phyloP scores from a whole-genome alignment of 331 rosid genomes.

The Malus hybrid region DNA sequence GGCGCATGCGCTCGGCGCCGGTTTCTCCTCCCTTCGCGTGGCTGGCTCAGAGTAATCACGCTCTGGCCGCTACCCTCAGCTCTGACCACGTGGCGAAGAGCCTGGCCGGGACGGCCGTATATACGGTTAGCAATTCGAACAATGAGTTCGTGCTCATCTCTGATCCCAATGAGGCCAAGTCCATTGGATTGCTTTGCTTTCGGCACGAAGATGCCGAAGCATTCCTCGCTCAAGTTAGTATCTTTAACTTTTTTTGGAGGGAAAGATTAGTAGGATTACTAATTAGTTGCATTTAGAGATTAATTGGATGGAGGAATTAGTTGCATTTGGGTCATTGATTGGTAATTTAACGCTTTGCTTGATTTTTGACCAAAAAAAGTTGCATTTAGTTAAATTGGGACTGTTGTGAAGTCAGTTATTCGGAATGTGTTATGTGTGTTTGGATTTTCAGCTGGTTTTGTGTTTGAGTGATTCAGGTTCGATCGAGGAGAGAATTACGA shows the following conservation, averaged over 20 bases:
- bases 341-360: neutral
- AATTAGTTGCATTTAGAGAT: neutral
- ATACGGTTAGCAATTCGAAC: conserved; percentile 83
- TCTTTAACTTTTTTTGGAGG: neutral
- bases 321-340: neutral
- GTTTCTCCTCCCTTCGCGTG: conserved; percentile 33
- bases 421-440: neutral
- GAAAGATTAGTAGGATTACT: neutral
- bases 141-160: conserved; percentile 93
- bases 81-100: conserved; percentile 66
- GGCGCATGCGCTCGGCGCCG: conserved; percentile 12
- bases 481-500: conserved; percentile 59
- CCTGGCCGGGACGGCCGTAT: conserved; percentile 79
- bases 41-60: conserved; percentile 41
- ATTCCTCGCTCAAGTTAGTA: conserved; percentile 71
- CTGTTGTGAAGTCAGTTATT: neutral
- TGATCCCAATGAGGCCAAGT: conserved; percentile 63
- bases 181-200: conserved; percentile 86
- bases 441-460: neutral
- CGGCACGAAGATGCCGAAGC: conserved; percentile 93
- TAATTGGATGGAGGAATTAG: neutral
- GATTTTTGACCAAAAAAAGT: neutral
- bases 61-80: conserved; percentile 36
- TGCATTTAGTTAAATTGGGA: neutral
- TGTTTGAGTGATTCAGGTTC: conserved; percentile 44